Percentiles rank a stretch among this genome's conserved stretches.
These are phyloP conservation scores for Albizia julibrissin DNA, from an alignment of 306 rosid species.

Conservation along the genomic window DNA sequence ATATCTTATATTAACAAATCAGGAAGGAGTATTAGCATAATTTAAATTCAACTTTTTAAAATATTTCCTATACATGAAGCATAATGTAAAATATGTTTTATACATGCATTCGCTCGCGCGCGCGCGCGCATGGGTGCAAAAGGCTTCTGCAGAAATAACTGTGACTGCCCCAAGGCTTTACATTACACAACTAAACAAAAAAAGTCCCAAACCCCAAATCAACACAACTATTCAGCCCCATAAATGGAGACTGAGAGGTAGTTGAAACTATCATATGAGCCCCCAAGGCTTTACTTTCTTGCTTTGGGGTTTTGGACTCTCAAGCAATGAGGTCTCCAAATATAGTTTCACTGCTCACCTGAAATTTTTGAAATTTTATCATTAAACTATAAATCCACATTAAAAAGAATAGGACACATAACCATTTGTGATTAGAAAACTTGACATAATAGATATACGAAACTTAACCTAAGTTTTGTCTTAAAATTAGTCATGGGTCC, in stretches of 20 bases:
- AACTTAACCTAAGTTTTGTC: no score
- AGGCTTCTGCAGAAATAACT: no score
- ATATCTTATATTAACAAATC: rapidly evolving
- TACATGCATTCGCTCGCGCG: no score
- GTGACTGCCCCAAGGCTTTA: background rate
- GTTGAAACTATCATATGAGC: conserved; percentile 7
- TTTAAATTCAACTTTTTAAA: no score
- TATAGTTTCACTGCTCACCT: conserved; percentile 15
- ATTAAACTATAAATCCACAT: no score
- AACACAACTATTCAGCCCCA: background rate
- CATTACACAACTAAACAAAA: background rate
- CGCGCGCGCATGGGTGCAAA: no score
- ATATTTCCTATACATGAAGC: no score
- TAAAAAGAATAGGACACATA: no score
- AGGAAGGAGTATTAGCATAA: no score
- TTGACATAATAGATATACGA: no score
- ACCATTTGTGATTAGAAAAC: no score
- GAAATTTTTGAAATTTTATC: background rate
- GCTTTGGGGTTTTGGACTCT: background rate
- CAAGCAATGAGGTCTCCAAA: background rate
- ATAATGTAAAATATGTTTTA: no score
- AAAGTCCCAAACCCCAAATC: background rate
- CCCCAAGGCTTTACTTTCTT: background rate
- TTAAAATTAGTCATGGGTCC: background rate
- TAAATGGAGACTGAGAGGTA: background rate